These are phyloP conservation scores for Candida freyschussii DNA, from an alignment of 1,139 yeast species.

Conservation along the genomic window DNA sequence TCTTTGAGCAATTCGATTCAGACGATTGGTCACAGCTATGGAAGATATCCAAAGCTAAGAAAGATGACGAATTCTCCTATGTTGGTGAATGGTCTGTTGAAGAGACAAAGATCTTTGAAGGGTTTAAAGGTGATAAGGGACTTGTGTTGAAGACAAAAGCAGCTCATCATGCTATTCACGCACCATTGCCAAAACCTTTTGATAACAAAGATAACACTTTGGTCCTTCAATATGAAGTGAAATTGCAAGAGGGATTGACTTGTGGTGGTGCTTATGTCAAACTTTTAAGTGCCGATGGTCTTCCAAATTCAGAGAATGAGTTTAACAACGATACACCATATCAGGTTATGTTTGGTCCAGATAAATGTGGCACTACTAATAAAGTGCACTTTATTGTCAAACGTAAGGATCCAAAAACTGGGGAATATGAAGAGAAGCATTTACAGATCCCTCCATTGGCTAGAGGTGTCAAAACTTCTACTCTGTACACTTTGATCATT, in stretches of 20 bases:
- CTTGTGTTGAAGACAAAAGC: slow-evolving; percentile 72
- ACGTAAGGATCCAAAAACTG: slow-evolving; percentile 52
- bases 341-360: slow-evolving; percentile 94
- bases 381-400: slow-evolving; percentile 72
- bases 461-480: slow-evolving; percentile 46
- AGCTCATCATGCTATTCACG: slow-evolving; percentile 74
- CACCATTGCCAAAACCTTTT: slow-evolving; percentile 49
- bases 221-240: slow-evolving; percentile 86
- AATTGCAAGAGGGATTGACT: slow-evolving; percentile 65
- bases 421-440: slow-evolving; percentile 62
- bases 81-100: slow-evolving; percentile 72
- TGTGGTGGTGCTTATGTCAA: slow-evolving; percentile 93
- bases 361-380: slow-evolving; percentile 76
- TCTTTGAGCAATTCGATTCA: slow-evolving; percentile 65
- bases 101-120: slow-evolving; percentile 53
- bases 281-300: slow-evolving; percentile 50
- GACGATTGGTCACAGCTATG: slow-evolving; percentile 48
- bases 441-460: slow-evolving; percentile 64
- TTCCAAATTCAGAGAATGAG: slow-evolving; percentile 37
- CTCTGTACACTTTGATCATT: slow-evolving; percentile 74
- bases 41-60: slow-evolving; percentile 58
- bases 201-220: slow-evolving; percentile 57
- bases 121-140: slow-evolving; percentile 61
- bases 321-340: slow-evolving; percentile 65
- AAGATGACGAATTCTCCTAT: slow-evolving; percentile 50